Evolutionary conservation across 2,329 filamentous ascomycete species (phyloP).

Genomic region (Nothophaeocryptopus gaeumannii): DNA sequence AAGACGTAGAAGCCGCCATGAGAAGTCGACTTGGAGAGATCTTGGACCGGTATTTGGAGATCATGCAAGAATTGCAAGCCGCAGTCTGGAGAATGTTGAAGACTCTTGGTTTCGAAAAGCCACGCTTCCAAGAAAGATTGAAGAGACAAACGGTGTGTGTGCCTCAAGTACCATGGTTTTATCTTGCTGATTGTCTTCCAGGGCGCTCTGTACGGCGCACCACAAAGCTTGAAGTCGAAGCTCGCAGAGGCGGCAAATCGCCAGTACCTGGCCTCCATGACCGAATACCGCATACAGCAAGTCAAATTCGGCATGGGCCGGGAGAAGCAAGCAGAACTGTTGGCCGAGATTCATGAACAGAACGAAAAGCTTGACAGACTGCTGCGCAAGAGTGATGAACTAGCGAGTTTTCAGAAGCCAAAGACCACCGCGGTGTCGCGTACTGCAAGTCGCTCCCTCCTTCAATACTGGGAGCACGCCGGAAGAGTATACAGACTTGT

Average conservation of each 20-base stretch:
- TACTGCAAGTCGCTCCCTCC: conserved; percentile 1
- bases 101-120: background rate
- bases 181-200: no score
- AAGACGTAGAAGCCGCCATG: conserved; percentile 1
- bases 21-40: background rate
- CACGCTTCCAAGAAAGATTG: no score
- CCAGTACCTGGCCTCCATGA: background rate
- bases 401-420: background rate
- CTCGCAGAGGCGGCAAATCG: background rate
- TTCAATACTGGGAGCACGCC: conserved; percentile 16
- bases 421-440: background rate
- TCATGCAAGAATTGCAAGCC: conserved; percentile 3
- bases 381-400: conserved; percentile 1
- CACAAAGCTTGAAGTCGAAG: background rate
- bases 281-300: background rate
- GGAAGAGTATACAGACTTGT: conserved; percentile 11
- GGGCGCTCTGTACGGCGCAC: background rate
- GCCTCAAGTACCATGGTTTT: background rate
- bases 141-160: no score
- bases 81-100: conserved; percentile 2
- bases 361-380: conserved; percentile 9
- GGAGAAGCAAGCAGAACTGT: background rate
- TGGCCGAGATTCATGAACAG: conserved; percentile 1
- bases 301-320: conserved; percentile 8
- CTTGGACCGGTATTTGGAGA: conserved; percentile 5